phyloP scores from a whole-genome alignment of 257 asterid genomes.

The Datura wrightii region DNA sequence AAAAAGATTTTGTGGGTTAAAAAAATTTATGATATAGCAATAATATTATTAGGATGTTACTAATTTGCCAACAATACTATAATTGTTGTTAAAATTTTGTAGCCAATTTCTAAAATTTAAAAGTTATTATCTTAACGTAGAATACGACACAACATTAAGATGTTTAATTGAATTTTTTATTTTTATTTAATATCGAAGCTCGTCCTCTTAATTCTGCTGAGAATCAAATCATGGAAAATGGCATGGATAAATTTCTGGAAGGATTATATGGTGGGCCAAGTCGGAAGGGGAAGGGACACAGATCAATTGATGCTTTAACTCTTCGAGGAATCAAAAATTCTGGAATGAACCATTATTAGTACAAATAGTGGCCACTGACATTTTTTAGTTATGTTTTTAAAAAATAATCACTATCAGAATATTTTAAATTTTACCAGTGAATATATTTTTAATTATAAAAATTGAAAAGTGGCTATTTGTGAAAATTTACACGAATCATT shows the following conservation, averaged over 20 bases:
- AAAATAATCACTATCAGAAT: not conserved
- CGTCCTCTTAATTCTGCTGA: slow-evolving; percentile 23
- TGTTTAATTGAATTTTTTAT: not conserved
- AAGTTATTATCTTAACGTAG: too few relatives aligned
- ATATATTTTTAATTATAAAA: too few relatives aligned
- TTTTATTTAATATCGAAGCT: slow-evolving; percentile 23
- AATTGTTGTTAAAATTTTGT: too few relatives aligned
- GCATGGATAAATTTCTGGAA: not conserved
- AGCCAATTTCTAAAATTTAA: too few relatives aligned
- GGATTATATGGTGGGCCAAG: slow-evolving; percentile 33
- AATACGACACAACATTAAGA: too few relatives aligned
- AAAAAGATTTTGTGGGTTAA: too few relatives aligned
- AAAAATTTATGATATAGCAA: too few relatives aligned
- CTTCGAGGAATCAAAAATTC: slow-evolving; percentile 35
- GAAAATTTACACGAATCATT: too few relatives aligned
- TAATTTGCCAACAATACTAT: too few relatives aligned
- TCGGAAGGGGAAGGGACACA: slow-evolving; percentile 32
- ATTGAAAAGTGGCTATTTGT: too few relatives aligned
- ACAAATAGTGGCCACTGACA: not conserved
- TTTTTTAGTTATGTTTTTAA: not conserved
- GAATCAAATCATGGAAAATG: not conserved
- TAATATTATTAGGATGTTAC: too few relatives aligned
- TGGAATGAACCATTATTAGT: slow-evolving; percentile 32
- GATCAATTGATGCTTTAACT: slow-evolving; percentile 1
- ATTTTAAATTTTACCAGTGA: too few relatives aligned